Base-by-base conservation (phyloP, 768 basidiomycete species). In the Cyclocybe cylindracea region DNA sequence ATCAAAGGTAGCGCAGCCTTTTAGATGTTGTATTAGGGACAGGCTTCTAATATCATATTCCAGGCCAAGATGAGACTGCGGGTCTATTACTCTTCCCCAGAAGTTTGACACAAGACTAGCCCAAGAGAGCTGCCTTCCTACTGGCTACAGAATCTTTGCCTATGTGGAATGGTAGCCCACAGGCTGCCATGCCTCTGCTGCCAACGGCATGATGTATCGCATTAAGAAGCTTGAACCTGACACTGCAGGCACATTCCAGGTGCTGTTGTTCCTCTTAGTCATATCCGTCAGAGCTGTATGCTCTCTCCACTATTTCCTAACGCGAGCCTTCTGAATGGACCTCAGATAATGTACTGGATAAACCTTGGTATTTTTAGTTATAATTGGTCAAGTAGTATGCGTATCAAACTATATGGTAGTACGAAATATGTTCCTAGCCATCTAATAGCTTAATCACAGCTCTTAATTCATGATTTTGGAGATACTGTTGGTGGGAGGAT, bases 241-340 rank as follows among this genome's bases (percentile, higher is more conserved):
- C 5, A 41, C 42, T 10, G 13, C 14, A 32, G 19, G 35, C 24
- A 29, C 34, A 46, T 31, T 3, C 48, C 10, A 53, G 54, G 55
- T 6, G 47, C 60, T 11, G 59, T 74, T 42, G 57, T 74, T 18
- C 64, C 70, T 5, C 16, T 73, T 0, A 56, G 58, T 13, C 48
- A 57, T n/a, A 71, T 71, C 33, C 38, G 61, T 1, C 66, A 70
- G 31, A 63, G 61, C 32, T 71, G 70, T 38, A 70, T 71, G 57
- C 57, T 73, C 2, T 56, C 69, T 36, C 72, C 71, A 16, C 16
- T 16, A 16, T 16, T 16, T 16, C 16, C 16, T 16, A 16, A 16
- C 16, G 16, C 16, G 16, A 16, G 16, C 16, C 16, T 16, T 16
- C 16, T 16, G 16, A 16, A 16, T 16, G 16, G 16, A 16, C 16